Conservation (phyloP, 2,329 filamentous ascomycete species). For the Penicillium sp. region DNA sequence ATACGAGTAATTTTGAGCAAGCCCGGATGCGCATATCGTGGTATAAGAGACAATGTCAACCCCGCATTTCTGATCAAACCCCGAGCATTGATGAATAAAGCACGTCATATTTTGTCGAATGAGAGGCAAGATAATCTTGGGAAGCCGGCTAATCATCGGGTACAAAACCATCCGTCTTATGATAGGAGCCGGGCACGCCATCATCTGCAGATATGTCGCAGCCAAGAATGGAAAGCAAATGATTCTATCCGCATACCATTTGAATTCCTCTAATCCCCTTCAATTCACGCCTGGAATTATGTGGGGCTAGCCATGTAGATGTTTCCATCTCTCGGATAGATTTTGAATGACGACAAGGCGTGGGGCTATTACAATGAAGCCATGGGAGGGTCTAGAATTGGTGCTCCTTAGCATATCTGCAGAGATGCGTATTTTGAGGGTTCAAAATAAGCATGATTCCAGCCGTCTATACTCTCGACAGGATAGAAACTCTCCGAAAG, state of each 20-base stretch:
- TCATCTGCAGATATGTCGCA: conserved; percentile 21
- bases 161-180: conserved; percentile 4
- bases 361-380: conserved; percentile 19
- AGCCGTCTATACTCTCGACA: not conserved
- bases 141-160: conserved; percentile 12
- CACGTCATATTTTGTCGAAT: conserved; percentile 27
- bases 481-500: not conserved
- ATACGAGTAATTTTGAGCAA: not conserved
- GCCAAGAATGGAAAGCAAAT: not conserved
- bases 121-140: conserved; percentile 12
- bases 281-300: not conserved
- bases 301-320: not conserved
- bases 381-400: not conserved
- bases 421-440: not conserved
- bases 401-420: not conserved
- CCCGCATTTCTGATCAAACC: conserved; percentile 19
- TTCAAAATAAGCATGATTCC: not conserved
- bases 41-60: conserved; percentile 11
- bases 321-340: conserved; percentile 1
- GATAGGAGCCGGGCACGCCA: conserved; percentile 26
- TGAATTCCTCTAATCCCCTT: not conserved
- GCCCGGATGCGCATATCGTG: not conserved
- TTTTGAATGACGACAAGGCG: conserved; percentile 24
- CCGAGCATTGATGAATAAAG: conserved; percentile 19
- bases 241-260: not conserved